Evolutionary conservation across 768 basidiomycete species (phyloP).

Genomic region (Termitomyces sp.): DNA sequence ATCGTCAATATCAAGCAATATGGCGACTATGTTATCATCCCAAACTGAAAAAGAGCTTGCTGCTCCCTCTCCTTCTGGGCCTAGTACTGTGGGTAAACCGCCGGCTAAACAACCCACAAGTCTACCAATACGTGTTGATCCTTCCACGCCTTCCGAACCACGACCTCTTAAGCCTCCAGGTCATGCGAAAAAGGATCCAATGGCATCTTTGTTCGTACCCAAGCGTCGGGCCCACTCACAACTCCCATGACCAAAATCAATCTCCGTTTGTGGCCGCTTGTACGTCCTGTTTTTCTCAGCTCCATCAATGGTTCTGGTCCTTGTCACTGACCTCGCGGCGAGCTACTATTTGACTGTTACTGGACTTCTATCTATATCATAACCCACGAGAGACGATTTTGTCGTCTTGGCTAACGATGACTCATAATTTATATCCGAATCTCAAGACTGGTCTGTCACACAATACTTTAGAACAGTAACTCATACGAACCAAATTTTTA

Average conservation of each 20-base stretch:
- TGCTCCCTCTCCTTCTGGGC: conserved; percentile 11
- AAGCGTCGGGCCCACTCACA: conserved; percentile 66
- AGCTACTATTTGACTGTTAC: not conserved
- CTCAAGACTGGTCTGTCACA: not conserved
- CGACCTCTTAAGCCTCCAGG: conserved; percentile 31
- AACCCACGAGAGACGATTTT: not conserved
- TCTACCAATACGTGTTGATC: conserved; percentile 8
- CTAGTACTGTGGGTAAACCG: conserved; percentile 5
- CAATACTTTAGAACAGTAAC: not conserved
- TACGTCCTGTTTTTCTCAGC: not conserved
- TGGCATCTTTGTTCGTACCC: conserved; percentile 64
- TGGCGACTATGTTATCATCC: conserved; percentile 7
- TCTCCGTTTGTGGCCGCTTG: not conserved
- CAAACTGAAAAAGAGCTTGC: conserved; percentile 12
- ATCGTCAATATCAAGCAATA: not conserved
- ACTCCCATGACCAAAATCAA: conserved; percentile 29
- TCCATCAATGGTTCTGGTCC: not conserved
- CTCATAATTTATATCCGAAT: not conserved
- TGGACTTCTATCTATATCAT: not conserved
- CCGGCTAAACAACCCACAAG: conserved; percentile 6
- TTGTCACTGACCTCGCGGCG: too few relatives aligned
- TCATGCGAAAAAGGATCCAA: conserved; percentile 56
- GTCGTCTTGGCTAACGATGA: not conserved
- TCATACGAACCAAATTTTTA: not conserved
- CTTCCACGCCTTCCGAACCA: conserved; percentile 18